These are phyloP conservation scores for Trichosporon faecale DNA, from an alignment of 1,284 basidiomycete genomes.

Conservation along the genomic window DNA sequence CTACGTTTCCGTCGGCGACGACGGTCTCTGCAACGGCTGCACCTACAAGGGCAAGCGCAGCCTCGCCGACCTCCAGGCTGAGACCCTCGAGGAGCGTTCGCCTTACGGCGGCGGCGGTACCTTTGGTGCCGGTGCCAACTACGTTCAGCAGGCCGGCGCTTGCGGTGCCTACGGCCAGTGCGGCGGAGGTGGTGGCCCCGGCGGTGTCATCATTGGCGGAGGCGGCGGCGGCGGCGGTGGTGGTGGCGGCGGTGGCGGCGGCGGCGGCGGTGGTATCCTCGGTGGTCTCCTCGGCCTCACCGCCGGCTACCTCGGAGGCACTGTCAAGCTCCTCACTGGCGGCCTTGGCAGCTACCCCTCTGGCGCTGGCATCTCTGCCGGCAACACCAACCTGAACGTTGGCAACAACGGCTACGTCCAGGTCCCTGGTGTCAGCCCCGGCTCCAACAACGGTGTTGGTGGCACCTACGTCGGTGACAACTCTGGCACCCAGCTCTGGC, in stretches of 20 bases:
- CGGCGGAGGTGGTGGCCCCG: not conserved
- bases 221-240: not conserved
- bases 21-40: slow-evolving; percentile 8
- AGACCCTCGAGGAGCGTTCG: not conserved
- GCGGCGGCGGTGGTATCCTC: slow-evolving; percentile 4
- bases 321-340: slow-evolving; percentile 5
- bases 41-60: slow-evolving; percentile 10
- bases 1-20: slow-evolving; percentile 2
- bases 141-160: slow-evolving; percentile 5
- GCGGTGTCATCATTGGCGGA: not conserved
- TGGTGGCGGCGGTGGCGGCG: not conserved
- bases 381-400: slow-evolving; percentile 1
- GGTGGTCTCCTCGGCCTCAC: slow-evolving; percentile 3
- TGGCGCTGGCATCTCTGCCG: slow-evolving; percentile 1
- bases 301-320: slow-evolving; percentile 3
- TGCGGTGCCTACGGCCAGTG: slow-evolving; percentile 10
- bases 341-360: slow-evolving; percentile 7
- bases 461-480: slow-evolving; percentile 7
- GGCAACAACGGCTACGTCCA: slow-evolving; percentile 10
- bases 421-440: slow-evolving; percentile 2
- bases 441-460: slow-evolving; percentile 1
- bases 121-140: not conserved
- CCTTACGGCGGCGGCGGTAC: not conserved
- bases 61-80: not conserved
- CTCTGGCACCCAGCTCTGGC: slow-evolving; percentile 7